phyloP scores from a whole-genome alignment of 2,329 filamentous ascomycete genomes.

The Corinectria fuckeliana region DNA sequence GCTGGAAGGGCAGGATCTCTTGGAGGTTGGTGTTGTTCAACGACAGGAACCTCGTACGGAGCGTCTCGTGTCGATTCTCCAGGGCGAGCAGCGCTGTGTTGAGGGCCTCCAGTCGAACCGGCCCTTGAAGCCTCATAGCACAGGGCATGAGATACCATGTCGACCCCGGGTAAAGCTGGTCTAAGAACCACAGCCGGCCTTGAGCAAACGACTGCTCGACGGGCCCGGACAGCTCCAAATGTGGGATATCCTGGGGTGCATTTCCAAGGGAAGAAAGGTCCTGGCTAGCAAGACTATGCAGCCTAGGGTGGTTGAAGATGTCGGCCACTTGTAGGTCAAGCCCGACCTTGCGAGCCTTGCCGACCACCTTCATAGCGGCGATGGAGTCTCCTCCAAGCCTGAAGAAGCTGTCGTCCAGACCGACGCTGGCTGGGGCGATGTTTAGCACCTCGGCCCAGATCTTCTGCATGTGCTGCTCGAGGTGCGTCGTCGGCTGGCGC shows the following conservation, averaged over 20 bases:
- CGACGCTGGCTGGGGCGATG: constrained; percentile 43
- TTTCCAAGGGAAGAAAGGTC: neutral
- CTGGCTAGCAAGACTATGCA: neutral
- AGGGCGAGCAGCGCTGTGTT: constrained; percentile 6
- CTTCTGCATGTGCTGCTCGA: constrained; percentile 36
- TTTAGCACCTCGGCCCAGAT: constrained; percentile 48
- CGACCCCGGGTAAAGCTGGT: constrained; percentile 9
- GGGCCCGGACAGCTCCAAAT: neutral
- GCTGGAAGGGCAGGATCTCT: neutral
- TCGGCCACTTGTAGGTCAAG: constrained; percentile 1
- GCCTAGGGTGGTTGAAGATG: neutral
- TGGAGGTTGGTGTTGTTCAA: neutral
- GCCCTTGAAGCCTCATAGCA: constrained; percentile 9
- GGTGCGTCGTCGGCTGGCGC: constrained; percentile 8
- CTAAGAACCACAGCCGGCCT: constrained; percentile 22
- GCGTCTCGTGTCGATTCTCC: constrained; percentile 18
- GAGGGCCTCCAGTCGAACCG: constrained; percentile 6
- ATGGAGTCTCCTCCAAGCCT: constrained; percentile 58
- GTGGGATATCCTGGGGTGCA: neutral
- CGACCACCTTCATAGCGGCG: constrained; percentile 54
- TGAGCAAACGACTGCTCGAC: constrained; percentile 27
- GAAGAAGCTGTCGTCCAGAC: constrained; percentile 56
- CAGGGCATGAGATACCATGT: constrained; percentile 20
- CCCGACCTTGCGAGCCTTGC: constrained; percentile 10
- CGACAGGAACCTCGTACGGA: neutral